Base-by-base conservation (phyloP, 2,329 filamentous ascomycete species). In the Aspergillus floridensis region DNA sequence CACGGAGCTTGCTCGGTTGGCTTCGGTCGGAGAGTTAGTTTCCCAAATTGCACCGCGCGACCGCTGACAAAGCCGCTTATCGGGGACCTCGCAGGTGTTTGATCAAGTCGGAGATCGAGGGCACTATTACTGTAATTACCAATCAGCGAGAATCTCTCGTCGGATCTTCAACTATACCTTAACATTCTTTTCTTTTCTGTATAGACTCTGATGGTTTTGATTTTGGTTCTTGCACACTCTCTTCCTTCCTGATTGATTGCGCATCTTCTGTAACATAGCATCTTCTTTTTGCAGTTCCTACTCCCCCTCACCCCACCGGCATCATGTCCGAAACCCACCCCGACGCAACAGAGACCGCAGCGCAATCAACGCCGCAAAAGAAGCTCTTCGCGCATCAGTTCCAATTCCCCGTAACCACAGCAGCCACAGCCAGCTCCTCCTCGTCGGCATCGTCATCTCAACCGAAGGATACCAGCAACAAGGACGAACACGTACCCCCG, bases 321-420 rank as follows among this genome's bases (percentile, higher is more conserved):
- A 56, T 14, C 4, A 65, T 65, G 62, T 49, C 64, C 19, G 50
- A 62, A 26, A 38, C 22, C 16, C 19, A 47, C 11, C 64, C 67
- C 4, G 70, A 74, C 51, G 56, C 68, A 69, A 49, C 26, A 68
- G 26, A 62, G 63, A 19, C 51, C 5, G 38, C 64, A 22, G 5
- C 64, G 26, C 64, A 67, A 2, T 58, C 55, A 16, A 41, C 49
- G 11, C 63, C 64, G 26, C 64, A 66, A 2, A 59, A 57, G 21
- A 41, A 50, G 11, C 65, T 68, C 16, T 69, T 65, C 49, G 47
- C 52, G 19, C 64, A 65, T 59, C 63, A 60, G n/a, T 32, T 16
- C 10, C 47, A 62, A n/a, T 55, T 51, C 22, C n/a, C 65, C 22
- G 51, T 65, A 24, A 59, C 61, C 50, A 53, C 22, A n/a, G 35